Conservation (phyloP, 2,329 filamentous ascomycete species). For the Amesomyces nigricolor region DNA sequence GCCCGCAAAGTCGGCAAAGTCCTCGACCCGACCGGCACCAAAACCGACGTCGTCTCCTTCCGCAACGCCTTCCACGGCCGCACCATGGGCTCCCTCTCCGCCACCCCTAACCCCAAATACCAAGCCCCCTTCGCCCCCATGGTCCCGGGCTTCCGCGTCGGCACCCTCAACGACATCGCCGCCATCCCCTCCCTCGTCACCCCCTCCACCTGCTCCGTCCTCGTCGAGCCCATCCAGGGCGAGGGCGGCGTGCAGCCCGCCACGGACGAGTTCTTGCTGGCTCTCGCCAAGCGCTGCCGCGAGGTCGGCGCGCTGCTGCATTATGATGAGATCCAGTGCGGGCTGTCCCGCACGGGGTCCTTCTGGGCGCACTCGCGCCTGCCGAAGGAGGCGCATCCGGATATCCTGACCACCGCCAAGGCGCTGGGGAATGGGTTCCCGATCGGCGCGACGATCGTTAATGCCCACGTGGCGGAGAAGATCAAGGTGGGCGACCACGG, state of each 20-base stretch:
- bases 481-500: constrained; percentile 71
- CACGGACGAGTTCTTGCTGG: constrained; percentile 72
- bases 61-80: constrained; percentile 89
- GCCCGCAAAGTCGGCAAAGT: constrained; percentile 83
- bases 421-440: constrained; percentile 95
- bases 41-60: constrained; percentile 86
- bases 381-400: constrained; percentile 77
- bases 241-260: constrained; percentile 90
- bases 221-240: constrained; percentile 95
- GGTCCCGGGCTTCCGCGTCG: constrained; percentile 87
- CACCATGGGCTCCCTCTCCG: constrained; percentile 92
- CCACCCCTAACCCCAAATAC: constrained; percentile 96
- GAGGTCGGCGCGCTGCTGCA: constrained; percentile 85
- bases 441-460: constrained; percentile 72
- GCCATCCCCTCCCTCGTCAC: constrained; percentile 70
- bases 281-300: constrained; percentile 77
- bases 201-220: constrained; percentile 83
- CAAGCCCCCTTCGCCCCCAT: constrained; percentile 92
- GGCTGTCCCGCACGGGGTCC: constrained; percentile 76
- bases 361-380: constrained; percentile 83
- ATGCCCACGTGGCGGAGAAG: constrained; percentile 58
- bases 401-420: constrained; percentile 91
- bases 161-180: constrained; percentile 74
- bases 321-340: constrained; percentile 97
- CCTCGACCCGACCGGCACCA: constrained; percentile 62